Percentiles rank a stretch among this genome's conserved stretches.
These are phyloP conservation scores for Verticillium albo-atrum DNA, from an alignment of 2,329 filamentous ascomycete species.

Conservation along the genomic window DNA sequence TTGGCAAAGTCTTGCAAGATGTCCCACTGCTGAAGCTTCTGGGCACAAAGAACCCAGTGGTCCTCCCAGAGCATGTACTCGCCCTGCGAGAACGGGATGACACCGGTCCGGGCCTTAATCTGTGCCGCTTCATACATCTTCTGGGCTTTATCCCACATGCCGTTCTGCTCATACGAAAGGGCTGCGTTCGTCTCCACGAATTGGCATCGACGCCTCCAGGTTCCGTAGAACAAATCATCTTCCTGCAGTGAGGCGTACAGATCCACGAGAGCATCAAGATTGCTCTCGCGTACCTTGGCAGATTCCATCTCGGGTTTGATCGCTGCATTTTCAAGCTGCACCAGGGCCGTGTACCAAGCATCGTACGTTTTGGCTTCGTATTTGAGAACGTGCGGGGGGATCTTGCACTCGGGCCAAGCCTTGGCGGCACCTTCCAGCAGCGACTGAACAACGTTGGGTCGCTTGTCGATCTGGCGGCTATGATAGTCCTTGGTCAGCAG, in stretches of 20 bases:
- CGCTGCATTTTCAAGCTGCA: constrained; percentile 84
- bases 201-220: constrained; percentile 90
- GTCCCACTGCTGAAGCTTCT: constrained; percentile 99
- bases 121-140: constrained; percentile 95
- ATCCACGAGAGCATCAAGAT: constrained; percentile 91
- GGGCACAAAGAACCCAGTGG: constrained; percentile 95
- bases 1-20: constrained; percentile 96
- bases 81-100: constrained; percentile 91
- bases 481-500: constrained; percentile 95
- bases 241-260: constrained; percentile 88
- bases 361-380: constrained; percentile 92
- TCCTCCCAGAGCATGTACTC: constrained; percentile 99
- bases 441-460: constrained; percentile 93
- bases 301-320: constrained; percentile 84
- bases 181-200: constrained; percentile 98
- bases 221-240: constrained; percentile 95
- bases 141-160: constrained; percentile 99
- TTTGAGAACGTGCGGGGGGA: constrained; percentile 94
- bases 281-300: constrained; percentile 81
- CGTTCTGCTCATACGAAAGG: constrained; percentile 96
- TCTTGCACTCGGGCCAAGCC: constrained; percentile 81
- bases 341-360: constrained; percentile 92
- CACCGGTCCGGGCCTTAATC: constrained; percentile 92
- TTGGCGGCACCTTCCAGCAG: constrained; percentile 83
- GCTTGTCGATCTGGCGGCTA: constrained; percentile 85